Percentiles rank a stretch among this genome's conserved stretches.
These are phyloP conservation scores for Sphaerobolus stellatus DNA, from an alignment of 1,284 basidiomycete species.

Conservation along the genomic window DNA sequence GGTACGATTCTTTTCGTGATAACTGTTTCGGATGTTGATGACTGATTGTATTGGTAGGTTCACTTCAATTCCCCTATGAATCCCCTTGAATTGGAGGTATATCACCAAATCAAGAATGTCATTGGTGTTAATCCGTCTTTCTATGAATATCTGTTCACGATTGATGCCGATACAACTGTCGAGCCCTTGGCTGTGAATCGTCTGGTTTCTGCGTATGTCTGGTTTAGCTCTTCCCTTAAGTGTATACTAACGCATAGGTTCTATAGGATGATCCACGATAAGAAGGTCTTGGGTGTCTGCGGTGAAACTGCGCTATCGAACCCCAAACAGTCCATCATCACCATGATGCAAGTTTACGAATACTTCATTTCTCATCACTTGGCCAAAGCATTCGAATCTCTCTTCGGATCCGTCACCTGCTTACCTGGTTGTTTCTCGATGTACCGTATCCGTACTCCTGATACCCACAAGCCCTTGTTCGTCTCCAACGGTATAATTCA, in stretches of 20 bases:
- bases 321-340: constrained; percentile 90
- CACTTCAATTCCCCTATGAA: constrained; percentile 98
- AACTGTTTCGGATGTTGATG: background rate
- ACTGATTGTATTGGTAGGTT: constrained; percentile 52
- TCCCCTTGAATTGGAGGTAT: constrained; percentile 95
- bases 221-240: background rate
- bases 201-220: constrained; percentile 77
- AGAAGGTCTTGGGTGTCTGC: constrained; percentile 90
- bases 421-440: constrained; percentile 97
- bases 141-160: constrained; percentile 96
- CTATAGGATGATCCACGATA: constrained; percentile 84
- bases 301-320: constrained; percentile 92
- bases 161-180: constrained; percentile 97
- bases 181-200: constrained; percentile 84
- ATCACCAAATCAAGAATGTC: constrained; percentile 99
- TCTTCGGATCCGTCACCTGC: constrained; percentile 98
- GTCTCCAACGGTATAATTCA: constrained; percentile 87
- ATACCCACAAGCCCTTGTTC: constrained; percentile 87
- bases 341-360: constrained; percentile 99
- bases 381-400: constrained; percentile 95
- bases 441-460: constrained; percentile 89
- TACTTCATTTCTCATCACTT: constrained; percentile 98
- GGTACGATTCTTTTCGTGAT: constrained; percentile 39
- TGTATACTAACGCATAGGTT: constrained; percentile 16
- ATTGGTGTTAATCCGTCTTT: constrained; percentile 98